Base-by-base conservation (phyloP, 495 filamentous ascomycete species). In the Baudoinia panamericana region DNA sequence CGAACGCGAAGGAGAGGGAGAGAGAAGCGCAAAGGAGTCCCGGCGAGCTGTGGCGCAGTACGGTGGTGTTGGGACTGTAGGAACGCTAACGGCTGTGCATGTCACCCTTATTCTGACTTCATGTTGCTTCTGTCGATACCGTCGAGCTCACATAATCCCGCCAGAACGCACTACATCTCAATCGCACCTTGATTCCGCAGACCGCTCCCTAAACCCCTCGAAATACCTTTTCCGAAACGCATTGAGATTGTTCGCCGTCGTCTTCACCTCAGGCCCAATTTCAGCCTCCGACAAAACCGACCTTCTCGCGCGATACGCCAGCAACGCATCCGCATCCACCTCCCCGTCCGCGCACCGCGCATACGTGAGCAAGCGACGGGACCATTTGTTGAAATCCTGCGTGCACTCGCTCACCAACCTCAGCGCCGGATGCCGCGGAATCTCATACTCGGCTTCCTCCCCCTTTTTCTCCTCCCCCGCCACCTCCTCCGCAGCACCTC, bases 371-470 rank as follows among this genome's bases (percentile, higher is more conserved):
- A 96, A 66, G 35, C 80, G 71, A 36, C 88, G 75, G 26, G 84
- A 83, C 88, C 87, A 99, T 58, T 82, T 87, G 50, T 79, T 82
- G 47, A 99, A 99, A 3, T 68, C 56, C 57, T 97, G 90, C 25
- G 80, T 76, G 52, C 83, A 92, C 21, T 87, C 74, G 37, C 69
- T 75, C 22, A 86, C 64, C n/a, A 90, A 56, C 54, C 83, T 71
- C 17, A 99, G 57, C 32, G 74, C 72, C 4, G 79, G 78, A 57
- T 95, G 84, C 36, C 65, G 71, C 1, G 90, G 90, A 12, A 92
- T 70, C 0, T 72, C 64, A 6, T 94, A 70, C 51, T 86, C 80
- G 8, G 72, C 65, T 20, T 71, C 70, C 39, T 77, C 48, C 18
- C 56, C 57, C 12, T 21, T 21, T 5, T 6, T 12, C 31, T 27